Conservation (phyloP, 176 grass and related monocot species). For the Hsuehochloa calcarea region DNA sequence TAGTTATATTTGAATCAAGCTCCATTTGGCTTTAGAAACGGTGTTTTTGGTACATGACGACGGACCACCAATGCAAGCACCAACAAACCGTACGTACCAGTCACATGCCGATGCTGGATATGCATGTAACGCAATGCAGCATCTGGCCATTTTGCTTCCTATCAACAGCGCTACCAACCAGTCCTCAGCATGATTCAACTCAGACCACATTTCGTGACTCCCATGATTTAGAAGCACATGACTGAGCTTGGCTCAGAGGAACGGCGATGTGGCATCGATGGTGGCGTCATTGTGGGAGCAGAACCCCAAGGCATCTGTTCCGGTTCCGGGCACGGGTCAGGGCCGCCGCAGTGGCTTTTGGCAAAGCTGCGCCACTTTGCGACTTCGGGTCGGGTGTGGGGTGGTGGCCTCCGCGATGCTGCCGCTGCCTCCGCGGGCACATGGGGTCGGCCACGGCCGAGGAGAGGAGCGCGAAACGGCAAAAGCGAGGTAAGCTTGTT, state of each 20-base stretch:
- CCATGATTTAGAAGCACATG: background rate
- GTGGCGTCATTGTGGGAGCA: background rate
- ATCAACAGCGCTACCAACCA: background rate
- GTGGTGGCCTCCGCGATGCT: background rate
- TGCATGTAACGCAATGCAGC: background rate
- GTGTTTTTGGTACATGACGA: background rate
- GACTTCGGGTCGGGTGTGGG: background rate
- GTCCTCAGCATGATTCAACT: background rate
- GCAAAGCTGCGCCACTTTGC: constrained; percentile 38
- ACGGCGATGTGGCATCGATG: background rate
- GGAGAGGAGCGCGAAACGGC: background rate
- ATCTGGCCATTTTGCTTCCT: background rate
- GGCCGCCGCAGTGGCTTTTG: background rate
- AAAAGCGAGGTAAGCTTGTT: background rate
- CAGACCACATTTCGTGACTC: background rate
- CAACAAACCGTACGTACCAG: background rate
- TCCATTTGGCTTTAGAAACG: background rate
- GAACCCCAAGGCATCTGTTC: background rate
- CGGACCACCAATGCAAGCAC: background rate
- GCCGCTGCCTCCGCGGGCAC: background rate
- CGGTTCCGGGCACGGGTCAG: background rate
- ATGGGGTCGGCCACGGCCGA: background rate
- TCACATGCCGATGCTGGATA: background rate
- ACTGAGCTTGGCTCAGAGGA: background rate
- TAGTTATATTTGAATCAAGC: background rate